phyloP scores from a whole-genome alignment of 129 eudicot species.

The Pittosporum tobira region DNA sequence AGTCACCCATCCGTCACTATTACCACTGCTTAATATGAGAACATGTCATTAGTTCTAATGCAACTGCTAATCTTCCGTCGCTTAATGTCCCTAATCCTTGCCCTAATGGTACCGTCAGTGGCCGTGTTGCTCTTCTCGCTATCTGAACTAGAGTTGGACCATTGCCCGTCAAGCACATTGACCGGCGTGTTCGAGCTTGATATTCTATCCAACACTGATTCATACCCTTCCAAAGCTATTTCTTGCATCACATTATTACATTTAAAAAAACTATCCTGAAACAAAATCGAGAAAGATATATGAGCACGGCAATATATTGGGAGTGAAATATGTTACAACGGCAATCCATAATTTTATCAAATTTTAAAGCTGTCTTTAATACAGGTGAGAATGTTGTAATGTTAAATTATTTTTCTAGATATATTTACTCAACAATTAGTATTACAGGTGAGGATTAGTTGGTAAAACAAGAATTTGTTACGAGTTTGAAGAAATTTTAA shows the following conservation, averaged over 20 bases:
- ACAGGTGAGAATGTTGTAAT: too few species aligned
- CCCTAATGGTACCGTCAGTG: not conserved
- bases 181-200: slow-evolving; percentile 24
- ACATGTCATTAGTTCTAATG: slow-evolving; percentile 12
- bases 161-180: slow-evolving; percentile 24
- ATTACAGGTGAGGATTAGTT: too few species aligned
- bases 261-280: slow-evolving; percentile 25
- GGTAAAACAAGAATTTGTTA: too few species aligned
- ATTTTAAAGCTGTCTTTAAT: too few species aligned
- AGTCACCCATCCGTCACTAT: too few species aligned
- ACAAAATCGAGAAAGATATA: not conserved
- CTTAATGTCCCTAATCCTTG: slow-evolving; percentile 21
- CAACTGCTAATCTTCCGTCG: slow-evolving; percentile 25
- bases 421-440: too few species aligned
- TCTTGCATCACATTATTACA: slow-evolving; percentile 40
- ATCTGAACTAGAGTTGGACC: slow-evolving; percentile 17
- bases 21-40: slow-evolving; percentile 21
- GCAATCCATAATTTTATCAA: too few species aligned
- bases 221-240: slow-evolving; percentile 23
- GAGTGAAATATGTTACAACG: too few species aligned
- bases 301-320: too few species aligned
- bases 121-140: not conserved
- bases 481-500: too few species aligned
- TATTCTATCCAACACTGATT: slow-evolving; percentile 12
- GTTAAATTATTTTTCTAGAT: too few species aligned